Evolutionary conservation across 2,329 filamentous ascomycete species (phyloP), one percentile per base, ranked within the genome.

Genomic region (Trichoderma arundinaceum): DNA sequence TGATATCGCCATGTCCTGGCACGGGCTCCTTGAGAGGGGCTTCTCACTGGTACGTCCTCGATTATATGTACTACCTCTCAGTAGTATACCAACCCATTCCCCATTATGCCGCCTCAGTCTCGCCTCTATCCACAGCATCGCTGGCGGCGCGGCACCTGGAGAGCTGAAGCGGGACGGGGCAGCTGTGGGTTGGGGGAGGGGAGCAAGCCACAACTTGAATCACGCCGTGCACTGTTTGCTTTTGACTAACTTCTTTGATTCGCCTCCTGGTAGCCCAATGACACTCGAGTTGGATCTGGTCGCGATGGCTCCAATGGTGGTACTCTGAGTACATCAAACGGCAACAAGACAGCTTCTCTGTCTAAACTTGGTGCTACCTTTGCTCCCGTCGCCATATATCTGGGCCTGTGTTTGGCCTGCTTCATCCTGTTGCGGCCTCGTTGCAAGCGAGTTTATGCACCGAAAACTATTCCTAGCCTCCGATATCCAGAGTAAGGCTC

Each of bases 361-460:
- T 67, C 73, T 38, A 78, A 78, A 49, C 74, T 79, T 5, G 77
- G 82, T 43, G 80, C 79, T 69, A 88, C 86, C 19, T 81, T 88
- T 49, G 72, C 86, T 1, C 86, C 86, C 17, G 81, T 87, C 13
- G 70, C 80, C 68, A 72, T 86, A 64, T 86, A 84, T 71, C 77
- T 83, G 6, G 76, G 72, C 46, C 68, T 86, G 15, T 87, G 84
- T 67, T 63, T 86, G 41, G 39, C 79, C 67, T 74, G 84, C 61
- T 88, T 88, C 70, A 69, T 83, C 58, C 51, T 79, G 9, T 71
- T 84, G 52, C 81, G 86, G 13, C 78, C 77, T n/a, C 80, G 77
- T 58, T 79, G 77, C 54, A 77, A 76, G 35, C 81, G 85, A 38
- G 84, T 87, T 12, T 88, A 88, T 73, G 77, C 83, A 0, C 85